phyloP scores from a whole-genome alignment of 345 rosid species.

The Conringia planisiliqua region DNA sequence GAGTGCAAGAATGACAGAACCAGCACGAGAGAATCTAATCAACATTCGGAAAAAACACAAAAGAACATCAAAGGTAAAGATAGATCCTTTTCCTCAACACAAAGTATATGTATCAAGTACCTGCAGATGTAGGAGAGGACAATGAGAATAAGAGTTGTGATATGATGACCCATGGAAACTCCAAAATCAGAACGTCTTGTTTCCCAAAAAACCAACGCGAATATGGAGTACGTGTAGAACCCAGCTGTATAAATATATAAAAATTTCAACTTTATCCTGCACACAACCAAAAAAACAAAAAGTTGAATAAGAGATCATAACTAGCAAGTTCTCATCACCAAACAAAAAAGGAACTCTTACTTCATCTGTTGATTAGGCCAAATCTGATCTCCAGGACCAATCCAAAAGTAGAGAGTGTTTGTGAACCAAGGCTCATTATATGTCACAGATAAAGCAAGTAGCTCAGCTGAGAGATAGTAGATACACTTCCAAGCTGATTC shows the following conservation, averaged over 20 bases:
- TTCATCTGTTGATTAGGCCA: constrained; percentile 93
- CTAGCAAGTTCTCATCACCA: background rate
- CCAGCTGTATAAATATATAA: constrained; percentile 91
- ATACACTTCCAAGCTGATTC: constrained; percentile 97
- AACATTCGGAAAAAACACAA: background rate
- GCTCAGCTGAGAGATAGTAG: constrained; percentile 81
- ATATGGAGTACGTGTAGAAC: constrained; percentile 91
- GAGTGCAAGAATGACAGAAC: constrained; percentile 88
- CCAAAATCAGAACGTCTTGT: constrained; percentile 99
- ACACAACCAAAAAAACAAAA: constrained; percentile 8
- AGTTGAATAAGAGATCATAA: background rate
- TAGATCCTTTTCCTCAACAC: background rate
- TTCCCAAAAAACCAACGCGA: constrained; percentile 97
- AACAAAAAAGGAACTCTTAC: constrained; percentile 38
- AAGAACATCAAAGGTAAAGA: background rate
- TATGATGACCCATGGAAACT: constrained; percentile 96
- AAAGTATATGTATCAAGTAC: constrained; percentile 23
- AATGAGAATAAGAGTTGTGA: constrained; percentile 73
- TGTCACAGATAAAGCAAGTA: constrained; percentile 69
- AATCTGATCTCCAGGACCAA: constrained; percentile 86
- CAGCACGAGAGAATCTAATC: constrained; percentile 84
- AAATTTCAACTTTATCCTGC: constrained; percentile 86
- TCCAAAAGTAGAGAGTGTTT: constrained; percentile 76
- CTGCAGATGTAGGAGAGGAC: constrained; percentile 84
- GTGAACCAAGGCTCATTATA: constrained; percentile 88